Evolutionary conservation across 495 filamentous ascomycete species (phyloP).

Genomic region (Aspergillus ostianus): DNA sequence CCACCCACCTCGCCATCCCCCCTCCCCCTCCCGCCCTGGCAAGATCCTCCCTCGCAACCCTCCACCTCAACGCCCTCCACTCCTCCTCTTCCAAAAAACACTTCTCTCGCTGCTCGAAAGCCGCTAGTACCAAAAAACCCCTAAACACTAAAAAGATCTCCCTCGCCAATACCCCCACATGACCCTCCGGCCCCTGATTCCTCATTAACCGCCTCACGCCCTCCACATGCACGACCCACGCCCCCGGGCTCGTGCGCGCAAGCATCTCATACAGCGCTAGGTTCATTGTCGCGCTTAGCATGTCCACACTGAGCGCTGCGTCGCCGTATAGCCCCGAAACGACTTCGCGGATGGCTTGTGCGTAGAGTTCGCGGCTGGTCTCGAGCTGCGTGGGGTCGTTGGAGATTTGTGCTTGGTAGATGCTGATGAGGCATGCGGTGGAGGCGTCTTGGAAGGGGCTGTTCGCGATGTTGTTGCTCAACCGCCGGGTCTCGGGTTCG

Average conservation of each 20-base stretch:
- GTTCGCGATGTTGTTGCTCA: constrained; percentile 24
- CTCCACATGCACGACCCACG: constrained; percentile 35
- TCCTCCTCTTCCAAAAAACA: constrained; percentile 34
- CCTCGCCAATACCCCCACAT: constrained; percentile 23
- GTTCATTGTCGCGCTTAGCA: constrained; percentile 34
- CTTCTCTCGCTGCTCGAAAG: constrained; percentile 26
- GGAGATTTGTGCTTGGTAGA: constrained; percentile 29
- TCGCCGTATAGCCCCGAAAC: constrained; percentile 23
- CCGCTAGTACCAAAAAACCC: constrained; percentile 32
- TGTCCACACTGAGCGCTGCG: constrained; percentile 28
- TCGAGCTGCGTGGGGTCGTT: constrained; percentile 24
- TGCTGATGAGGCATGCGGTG: constrained; percentile 30
- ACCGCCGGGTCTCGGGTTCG: constrained; percentile 2
- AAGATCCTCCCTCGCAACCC: constrained; percentile 27
- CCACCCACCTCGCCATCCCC: constrained; percentile 24
- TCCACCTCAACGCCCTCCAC: constrained; percentile 25
- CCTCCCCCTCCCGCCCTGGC: constrained; percentile 16
- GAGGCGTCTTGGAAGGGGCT: constrained; percentile 29
- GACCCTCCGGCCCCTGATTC: constrained; percentile 22
- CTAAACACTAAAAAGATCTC: constrained; percentile 34
- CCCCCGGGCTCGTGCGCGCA: constrained; percentile 28
- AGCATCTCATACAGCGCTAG: constrained; percentile 41
- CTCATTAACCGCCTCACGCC: constrained; percentile 32
- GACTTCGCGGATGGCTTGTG: constrained; percentile 24
- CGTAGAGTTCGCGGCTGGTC: constrained; percentile 32